Conservation (phyloP, 768 basidiomycete species). For the Arthromyces matolae region DNA sequence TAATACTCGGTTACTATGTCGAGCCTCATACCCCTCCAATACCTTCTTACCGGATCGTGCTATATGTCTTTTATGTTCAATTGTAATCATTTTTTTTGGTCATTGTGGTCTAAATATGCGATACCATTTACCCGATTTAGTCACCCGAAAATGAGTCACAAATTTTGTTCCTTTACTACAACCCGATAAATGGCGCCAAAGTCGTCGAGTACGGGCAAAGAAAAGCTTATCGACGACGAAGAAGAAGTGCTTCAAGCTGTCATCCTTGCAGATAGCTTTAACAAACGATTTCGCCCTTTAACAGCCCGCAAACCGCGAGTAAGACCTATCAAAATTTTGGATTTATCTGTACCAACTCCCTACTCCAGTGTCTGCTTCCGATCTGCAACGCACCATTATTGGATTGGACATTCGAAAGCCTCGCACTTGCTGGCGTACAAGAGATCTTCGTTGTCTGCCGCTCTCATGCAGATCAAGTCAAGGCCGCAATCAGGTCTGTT, state of each 20-base stretch:
- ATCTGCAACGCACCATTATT: constrained; percentile 91
- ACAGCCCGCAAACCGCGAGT: constrained; percentile 85
- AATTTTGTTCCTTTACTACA: constrained; percentile 11
- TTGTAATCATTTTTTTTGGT: constrained; percentile 47
- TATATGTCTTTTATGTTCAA: constrained; percentile 53
- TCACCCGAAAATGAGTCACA: constrained; percentile 22
- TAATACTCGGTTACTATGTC: constrained; percentile 65
- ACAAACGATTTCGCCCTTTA: constrained; percentile 89
- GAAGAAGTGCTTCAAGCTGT: constrained; percentile 92
- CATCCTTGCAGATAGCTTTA: constrained; percentile 94
- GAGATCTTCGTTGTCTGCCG: constrained; percentile 95
- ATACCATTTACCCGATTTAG: constrained; percentile 14
- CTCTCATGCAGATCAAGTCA: constrained; percentile 84
- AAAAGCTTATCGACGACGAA: constrained; percentile 63
- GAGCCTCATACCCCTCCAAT: constrained; percentile 59
- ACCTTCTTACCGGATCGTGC: constrained; percentile 55
- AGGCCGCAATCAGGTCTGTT: constrained; percentile 77
- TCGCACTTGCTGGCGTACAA: constrained; percentile 92
- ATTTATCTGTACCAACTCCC: constrained; percentile 12
- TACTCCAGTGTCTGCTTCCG: constrained; percentile 79
- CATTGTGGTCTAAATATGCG: not conserved
- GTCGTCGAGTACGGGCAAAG: constrained; percentile 47
- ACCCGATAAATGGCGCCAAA: constrained; percentile 61
- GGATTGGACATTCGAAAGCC: constrained; percentile 95
- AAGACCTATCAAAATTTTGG: constrained; percentile 24